Evolutionary conservation across 129 eudicot species (phyloP), one percentile per base, ranked within the genome.

Genomic region (Scalesia atractyloides): DNA sequence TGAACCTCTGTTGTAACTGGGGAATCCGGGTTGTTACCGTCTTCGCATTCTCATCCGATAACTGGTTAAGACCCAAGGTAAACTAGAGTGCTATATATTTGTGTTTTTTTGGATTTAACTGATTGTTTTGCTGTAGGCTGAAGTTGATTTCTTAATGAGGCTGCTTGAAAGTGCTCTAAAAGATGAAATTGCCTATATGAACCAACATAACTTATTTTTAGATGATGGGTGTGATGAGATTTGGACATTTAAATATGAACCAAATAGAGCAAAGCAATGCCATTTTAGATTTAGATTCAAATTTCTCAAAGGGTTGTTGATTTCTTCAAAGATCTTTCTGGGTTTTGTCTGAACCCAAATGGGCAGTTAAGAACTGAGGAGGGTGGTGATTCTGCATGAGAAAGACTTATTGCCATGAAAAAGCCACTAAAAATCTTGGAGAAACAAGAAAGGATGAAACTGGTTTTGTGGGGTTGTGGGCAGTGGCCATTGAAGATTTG

Each of bases 41-140:
- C n/a, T 87, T 87, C 79, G 88, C 88, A 4, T 90, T 90, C 81
- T 90, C 95, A 6, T 79, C 89, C 26, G 91, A 87, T 43, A 87
- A 90, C 59, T 90, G 89, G 89, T 14, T 65, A 9, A 77, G 97
- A 44, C 95, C 97, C 66, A 77, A 79, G 56, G 95, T 90, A 36
- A n/a, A n/a, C n/a, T n/a, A n/a, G n/a, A n/a, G n/a, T n/a, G n/a
- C n/a, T n/a, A n/a, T n/a, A n/a, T n/a, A n/a, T n/a, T n/a, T n/a
- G n/a, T n/a, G n/a, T n/a, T n/a, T n/a, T n/a, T n/a, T n/a, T n/a
- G n/a, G n/a, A n/a, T n/a, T n/a, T n/a, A n/a, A n/a, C n/a, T n/a
- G n/a, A n/a, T n/a, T 39, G 9, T 39, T 41, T 70, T 58, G 47
- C 4, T 60, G 22, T 61, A 51, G 96, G 82, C 65, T 77, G 93